Base-by-base conservation (phyloP, 345 rosid species). In the Lepidium africanum region DNA sequence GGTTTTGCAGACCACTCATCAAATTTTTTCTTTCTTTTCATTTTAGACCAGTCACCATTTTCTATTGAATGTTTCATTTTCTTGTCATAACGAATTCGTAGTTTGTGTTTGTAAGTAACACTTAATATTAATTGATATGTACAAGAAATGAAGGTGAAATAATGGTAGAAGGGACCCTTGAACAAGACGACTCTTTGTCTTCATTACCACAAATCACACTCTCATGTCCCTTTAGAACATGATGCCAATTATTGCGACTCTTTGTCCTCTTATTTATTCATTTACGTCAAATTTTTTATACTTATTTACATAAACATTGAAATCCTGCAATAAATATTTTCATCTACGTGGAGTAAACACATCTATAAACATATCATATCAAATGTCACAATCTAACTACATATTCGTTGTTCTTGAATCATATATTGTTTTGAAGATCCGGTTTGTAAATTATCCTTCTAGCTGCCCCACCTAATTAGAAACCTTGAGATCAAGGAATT, bases 121-220 rank as follows among this genome's bases (percentile, higher is more conserved):
- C 36, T 25, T 7, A 40, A 6, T 27, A 64, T 32, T 32, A 37
- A 62, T 43, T 35, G 43, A 62, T 42, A 11, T 37, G 63, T 23
- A 5, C 10, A 54, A 46, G 42, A 38, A 17, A 54, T 63, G 54
- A 64, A 72, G 42, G 47, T 47, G 42, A 63, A 49, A 66, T 73
- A 59, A 73, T 59, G 51, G 62, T 15, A 33, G 36, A 59, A 41
- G 54, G 72, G 72, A 66, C 43, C 77, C 77, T 4, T 59, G 41
- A 66, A 23, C 45, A 47, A 30, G 67, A 66, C 77, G 55, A 65
- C 61, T n/a, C 51, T 33, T 65, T 57, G 76, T 59, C 66, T 65
- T 25, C 65, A 38, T 48, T 47, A 32, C 54, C 65, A 57, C 19
- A 64, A 61, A 52, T 52, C 55, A 70, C 42, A 65, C 41, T 21